Evolutionary conservation across 1,284 basidiomycete genomes (phyloP), one percentile per base, ranked within the genome.

Genomic region (Pseudozyma tsukubaensis): DNA sequence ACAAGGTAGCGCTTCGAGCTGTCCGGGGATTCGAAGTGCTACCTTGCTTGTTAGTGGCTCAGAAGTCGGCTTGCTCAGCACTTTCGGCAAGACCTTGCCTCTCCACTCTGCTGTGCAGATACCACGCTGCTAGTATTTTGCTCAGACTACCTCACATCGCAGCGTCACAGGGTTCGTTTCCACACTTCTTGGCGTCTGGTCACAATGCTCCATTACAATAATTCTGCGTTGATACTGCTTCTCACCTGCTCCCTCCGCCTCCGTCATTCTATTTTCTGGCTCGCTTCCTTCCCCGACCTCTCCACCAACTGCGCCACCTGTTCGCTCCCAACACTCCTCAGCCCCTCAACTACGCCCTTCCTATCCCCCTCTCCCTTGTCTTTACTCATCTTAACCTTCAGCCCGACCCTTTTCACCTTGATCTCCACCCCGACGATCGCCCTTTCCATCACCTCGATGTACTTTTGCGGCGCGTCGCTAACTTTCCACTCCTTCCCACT

Each of bases 391-490:
- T 87, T 87, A 76, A 83, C 85, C 51, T 85, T 81, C 9, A 86
- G 85, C 51, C 86, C 86, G 3, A 86, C 77, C 45, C 80, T 72
- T 5, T 60, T 79, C 16, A 87, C 77, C 21, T 65, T 69, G 34
- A 87, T 84, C 67, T 86, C 85, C 9, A 87, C 35, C 1, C 86
- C 86, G 4, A 86, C 77, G 29, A 87, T 86, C 0, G 80, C 85
- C 70, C 84, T 85, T 60, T 86, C 83, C 24, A 86, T 56, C 8
- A 84, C 14, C n/a, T 80, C 74, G n/a, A 85, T 77, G 67, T 87
- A 87, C 10, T 45, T 59, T 18, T 74, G 66, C 0, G 86, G 86
- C 5, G 86, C 85, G 58, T 86, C 85, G 0, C 55, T 43, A 0
- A 86, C 83, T 54, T 83, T 82, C 86, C 86, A 87, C 4, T 34